phyloP scores from a whole-genome alignment of 768 basidiomycete species.

The Russula brevipes region DNA sequence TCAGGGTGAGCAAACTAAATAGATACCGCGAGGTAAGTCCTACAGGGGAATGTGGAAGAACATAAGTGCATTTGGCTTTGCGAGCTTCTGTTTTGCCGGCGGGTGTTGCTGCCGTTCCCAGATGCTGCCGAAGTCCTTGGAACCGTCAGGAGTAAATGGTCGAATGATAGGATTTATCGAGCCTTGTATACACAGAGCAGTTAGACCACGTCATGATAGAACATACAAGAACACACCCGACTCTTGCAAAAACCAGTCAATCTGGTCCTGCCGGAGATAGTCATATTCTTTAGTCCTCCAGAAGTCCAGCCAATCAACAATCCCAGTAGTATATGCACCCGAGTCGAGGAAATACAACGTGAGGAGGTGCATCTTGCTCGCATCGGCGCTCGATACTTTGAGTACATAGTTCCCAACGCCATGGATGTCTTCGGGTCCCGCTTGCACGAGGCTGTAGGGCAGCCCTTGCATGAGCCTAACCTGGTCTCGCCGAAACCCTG shows the following conservation, averaged over 20 bases:
- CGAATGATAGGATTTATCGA: constrained; percentile 70
- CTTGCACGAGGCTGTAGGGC: constrained; percentile 79
- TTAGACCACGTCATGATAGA: not conserved
- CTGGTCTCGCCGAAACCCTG: constrained; percentile 53
- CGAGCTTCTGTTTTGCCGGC: constrained; percentile 51
- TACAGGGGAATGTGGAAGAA: constrained; percentile 97
- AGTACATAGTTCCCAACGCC: constrained; percentile 91
- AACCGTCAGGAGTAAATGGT: constrained; percentile 76
- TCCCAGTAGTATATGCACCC: constrained; percentile 63
- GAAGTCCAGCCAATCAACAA: constrained; percentile 56
- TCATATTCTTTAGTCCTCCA: constrained; percentile 75
- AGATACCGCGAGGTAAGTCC: constrained; percentile 28
- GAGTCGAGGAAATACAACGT: constrained; percentile 92
- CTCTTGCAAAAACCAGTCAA: constrained; percentile 85
- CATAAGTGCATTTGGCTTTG: constrained; percentile 94
- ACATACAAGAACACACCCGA: constrained; percentile 42
- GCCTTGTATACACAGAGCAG: constrained; percentile 30
- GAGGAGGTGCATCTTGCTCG: constrained; percentile 85
- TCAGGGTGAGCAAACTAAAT: constrained; percentile 1
- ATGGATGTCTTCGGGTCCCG: constrained; percentile 78
- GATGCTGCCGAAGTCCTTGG: constrained; percentile 58
- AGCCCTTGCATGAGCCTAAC: constrained; percentile 65
- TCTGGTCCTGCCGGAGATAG: constrained; percentile 80
- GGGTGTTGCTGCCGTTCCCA: constrained; percentile 67
- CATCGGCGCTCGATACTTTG: constrained; percentile 77